Evolutionary conservation across 1,284 basidiomycete genomes (phyloP), one percentile per base, ranked within the genome.

Genomic region (Pseudozyma sp.): DNA sequence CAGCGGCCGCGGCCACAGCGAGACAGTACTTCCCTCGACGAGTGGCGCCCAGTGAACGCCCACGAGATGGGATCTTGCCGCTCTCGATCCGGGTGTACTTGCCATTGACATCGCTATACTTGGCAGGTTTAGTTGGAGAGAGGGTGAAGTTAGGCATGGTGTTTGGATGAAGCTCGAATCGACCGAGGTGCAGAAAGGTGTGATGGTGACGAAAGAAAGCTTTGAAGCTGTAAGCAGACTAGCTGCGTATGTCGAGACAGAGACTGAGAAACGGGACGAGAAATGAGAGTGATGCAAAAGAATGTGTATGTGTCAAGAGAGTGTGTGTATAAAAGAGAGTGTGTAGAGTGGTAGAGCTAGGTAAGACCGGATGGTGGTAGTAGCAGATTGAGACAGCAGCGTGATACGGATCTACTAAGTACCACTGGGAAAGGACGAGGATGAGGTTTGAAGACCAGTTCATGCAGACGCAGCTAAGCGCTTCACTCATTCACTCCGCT

Each of bases 71-170:
- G 35, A 74, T 70, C 40, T 66, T 60, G 18, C 57, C 54, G 42
- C 53, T 53, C 19, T 66, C 71, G 48, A 74, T 74, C 8, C 71
- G 71, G 1, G 66, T 74, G 53, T 74, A 74, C 19, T 36, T 58
- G n/a, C 71, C 71, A 39, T 69, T 74, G 54, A 21, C 59, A 45
- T 66, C 71, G 51, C 52, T 50, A 52, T 56, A 69, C 39, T 65
- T 74, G 55, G 66, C 61, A 1, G 71, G 52, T 42, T 69, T 68
- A 11, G 57, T 51, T 4, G 69, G 51, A 21, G 69, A 59, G 35
- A 61, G 40, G 35, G 53, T 71, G 55, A 66, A 71, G 52, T 44
- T 71, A 1, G 62, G 54, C 69, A 71, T 71, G 48, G 2, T 59
- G 40, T 4, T 7, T 35, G 40, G 34, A n/a, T 3, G 42, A 12